These are phyloP conservation scores for Russula sp. DNA, from an alignment of 768 basidiomycete genomes.

Conservation along the genomic window DNA sequence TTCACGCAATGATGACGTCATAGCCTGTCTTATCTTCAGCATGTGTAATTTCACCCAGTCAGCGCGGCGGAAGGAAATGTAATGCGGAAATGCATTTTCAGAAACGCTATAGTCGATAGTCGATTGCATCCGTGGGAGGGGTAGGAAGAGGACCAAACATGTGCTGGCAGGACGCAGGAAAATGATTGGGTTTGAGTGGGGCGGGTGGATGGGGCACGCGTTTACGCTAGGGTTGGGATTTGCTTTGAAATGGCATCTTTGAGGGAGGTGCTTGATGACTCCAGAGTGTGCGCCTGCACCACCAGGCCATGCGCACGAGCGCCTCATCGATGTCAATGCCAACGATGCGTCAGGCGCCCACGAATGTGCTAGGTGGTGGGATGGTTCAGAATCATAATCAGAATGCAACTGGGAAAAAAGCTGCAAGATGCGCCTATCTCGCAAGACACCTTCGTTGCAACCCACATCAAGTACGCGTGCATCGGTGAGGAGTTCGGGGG, in stretches of 20 bases:
- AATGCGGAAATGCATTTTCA: conserved; percentile 60
- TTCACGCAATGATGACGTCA: conserved; percentile 76
- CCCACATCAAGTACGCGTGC: conserved; percentile 19
- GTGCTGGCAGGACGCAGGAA: conserved; percentile 71
- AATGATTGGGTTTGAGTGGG: conserved; percentile 43
- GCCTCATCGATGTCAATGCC: conserved; percentile 83
- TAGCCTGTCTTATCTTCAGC: conserved; percentile 56
- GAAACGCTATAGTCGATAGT: conserved; percentile 16
- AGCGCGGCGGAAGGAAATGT: conserved; percentile 59
- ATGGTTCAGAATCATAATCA: not conserved
- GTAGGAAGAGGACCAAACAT: conserved; percentile 70
- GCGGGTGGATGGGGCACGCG: too few species aligned
- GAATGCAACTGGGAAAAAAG: not conserved
- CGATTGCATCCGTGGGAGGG: conserved; percentile 35
- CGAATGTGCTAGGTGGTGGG: conserved; percentile 45
- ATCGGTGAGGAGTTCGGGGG: conserved; percentile 23
- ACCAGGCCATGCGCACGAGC: conserved; percentile 72
- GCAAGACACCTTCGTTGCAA: conserved; percentile 16
- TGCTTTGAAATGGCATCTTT: conserved; percentile 9
- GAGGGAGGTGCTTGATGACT: conserved; percentile 47
- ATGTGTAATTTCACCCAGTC: conserved; percentile 66
- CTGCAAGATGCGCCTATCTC: conserved; percentile 24
- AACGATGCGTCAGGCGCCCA: conserved; percentile 56
- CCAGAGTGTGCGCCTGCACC: conserved; percentile 61
- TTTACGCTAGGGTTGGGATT: conserved; percentile 20